A percentile compares a stretch with the other conserved stretches of the same genome.
Evolutionary conservation across 1,139 yeast species (phyloP).

Genomic region (Pichia norvegensis): DNA sequence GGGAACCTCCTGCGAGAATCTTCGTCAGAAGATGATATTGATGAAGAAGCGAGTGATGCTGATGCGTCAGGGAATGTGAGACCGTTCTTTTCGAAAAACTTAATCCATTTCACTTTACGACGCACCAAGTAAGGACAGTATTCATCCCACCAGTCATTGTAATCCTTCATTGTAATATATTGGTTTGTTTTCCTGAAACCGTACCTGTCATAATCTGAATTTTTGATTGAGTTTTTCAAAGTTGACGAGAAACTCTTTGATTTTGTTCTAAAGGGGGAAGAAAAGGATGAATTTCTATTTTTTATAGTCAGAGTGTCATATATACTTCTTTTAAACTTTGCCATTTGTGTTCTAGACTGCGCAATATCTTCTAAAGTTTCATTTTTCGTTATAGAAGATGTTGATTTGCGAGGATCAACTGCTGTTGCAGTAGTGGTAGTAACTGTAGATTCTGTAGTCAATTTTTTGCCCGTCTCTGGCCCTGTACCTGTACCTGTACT

Average conservation of each 20-base stretch:
- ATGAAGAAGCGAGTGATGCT: not conserved
- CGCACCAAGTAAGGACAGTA: slow-evolving; percentile 57
- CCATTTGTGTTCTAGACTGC: slow-evolving; percentile 2
- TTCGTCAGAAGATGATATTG: slow-evolving; percentile 4
- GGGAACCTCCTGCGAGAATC: slow-evolving; percentile 53
- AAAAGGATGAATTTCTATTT: slow-evolving; percentile 2
- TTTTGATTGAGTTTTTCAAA: slow-evolving; percentile 12
- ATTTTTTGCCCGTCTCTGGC: too few species aligned
- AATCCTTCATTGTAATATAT: slow-evolving; percentile 45
- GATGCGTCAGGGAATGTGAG: slow-evolving; percentile 24
- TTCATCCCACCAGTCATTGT: slow-evolving; percentile 64
- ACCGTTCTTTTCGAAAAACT: slow-evolving; percentile 60
- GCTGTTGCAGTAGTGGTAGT: not conserved
- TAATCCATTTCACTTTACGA: slow-evolving; percentile 70
- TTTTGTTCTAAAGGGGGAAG: slow-evolving; percentile 3
- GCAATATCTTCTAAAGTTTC: slow-evolving; percentile 3
- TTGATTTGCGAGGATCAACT: not conserved
- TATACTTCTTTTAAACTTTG: slow-evolving; percentile 1
- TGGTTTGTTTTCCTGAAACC: slow-evolving; percentile 70
- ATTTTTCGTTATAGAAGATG: slow-evolving; percentile 7
- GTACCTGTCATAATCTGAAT: slow-evolving; percentile 58
- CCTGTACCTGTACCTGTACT: too few species aligned
- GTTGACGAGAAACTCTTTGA: not conserved
- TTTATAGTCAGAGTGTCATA: slow-evolving; percentile 3
- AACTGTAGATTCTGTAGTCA: not conserved